Percentiles rank a stretch among this genome's conserved stretches.
Evolutionary conservation across 2,329 filamentous ascomycete genomes (phyloP).

Genomic region (Pseudonectria foliicola): DNA sequence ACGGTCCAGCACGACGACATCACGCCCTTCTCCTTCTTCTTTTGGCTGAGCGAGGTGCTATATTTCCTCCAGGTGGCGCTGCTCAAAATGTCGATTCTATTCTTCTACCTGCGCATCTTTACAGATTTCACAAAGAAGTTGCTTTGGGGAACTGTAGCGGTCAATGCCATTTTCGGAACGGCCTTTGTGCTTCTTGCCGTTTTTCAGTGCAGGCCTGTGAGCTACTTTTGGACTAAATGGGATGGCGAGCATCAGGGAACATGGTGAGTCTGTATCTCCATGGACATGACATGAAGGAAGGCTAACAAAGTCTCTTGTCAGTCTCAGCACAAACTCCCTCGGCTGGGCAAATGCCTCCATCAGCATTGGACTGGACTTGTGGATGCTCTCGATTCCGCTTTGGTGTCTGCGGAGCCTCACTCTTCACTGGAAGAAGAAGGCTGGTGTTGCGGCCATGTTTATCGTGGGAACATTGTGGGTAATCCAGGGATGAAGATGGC

Average conservation of each 20-base stretch:
- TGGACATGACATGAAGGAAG: not conserved
- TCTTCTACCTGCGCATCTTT: conserved; percentile 16
- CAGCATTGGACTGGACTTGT: conserved; percentile 35
- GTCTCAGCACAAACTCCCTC: conserved; percentile 31
- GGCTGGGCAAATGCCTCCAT: conserved; percentile 36
- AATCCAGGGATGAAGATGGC: fast-evolving
- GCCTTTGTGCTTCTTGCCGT: conserved; percentile 26
- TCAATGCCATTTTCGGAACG: conserved; percentile 17
- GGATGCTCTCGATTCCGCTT: conserved; percentile 36
- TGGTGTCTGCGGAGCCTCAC: conserved; percentile 28
- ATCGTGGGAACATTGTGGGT: conserved; percentile 34
- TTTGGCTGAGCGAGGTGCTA: conserved; percentile 9
- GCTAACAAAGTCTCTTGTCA: conserved; percentile 2
- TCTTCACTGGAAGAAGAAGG: conserved; percentile 34
- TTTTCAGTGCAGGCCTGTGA: conserved; percentile 33
- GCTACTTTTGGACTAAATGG: conserved; percentile 35
- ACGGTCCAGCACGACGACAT: conserved; percentile 8
- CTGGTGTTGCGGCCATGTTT: conserved; percentile 37
- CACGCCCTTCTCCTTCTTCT: conserved; percentile 11
- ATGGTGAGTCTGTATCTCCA: conserved; percentile 21
- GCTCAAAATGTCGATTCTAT: conserved; percentile 12
- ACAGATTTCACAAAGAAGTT: conserved; percentile 6
- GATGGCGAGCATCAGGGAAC: conserved; percentile 30
- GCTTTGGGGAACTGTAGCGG: conserved; percentile 10
- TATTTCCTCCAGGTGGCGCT: conserved; percentile 12